phyloP scores from a whole-genome alignment of 2,329 filamentous ascomycete genomes.

The Pestalotiopsis sp. region DNA sequence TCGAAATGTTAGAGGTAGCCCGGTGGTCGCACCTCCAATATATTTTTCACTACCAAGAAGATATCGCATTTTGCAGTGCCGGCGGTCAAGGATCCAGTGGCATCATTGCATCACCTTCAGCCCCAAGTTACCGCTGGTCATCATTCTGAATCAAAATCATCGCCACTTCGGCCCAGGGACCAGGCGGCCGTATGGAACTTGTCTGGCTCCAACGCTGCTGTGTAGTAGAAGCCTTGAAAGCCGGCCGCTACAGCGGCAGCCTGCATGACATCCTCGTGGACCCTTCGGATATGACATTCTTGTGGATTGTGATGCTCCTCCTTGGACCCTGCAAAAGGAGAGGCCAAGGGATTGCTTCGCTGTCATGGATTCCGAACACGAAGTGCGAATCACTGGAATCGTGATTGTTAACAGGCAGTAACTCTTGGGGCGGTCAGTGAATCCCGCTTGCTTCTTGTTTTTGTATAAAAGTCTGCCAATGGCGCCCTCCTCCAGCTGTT shows the following conservation, averaged over 20 bases:
- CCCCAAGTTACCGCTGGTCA: neutral
- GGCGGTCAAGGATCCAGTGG: neutral
- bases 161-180: neutral
- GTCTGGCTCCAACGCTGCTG: neutral
- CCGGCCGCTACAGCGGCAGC: slow-evolving; percentile 12
- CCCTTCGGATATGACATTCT: neutral
- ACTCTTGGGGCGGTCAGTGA: neutral
- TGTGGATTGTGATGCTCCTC: neutral
- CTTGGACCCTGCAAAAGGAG: neutral
- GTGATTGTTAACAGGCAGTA: neutral
- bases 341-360: neutral
- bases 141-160: neutral
- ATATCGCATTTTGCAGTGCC: neutral
- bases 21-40: neutral
- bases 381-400: neutral
- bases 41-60: neutral
- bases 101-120: neutral
- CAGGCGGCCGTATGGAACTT: neutral
- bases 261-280: slow-evolving; percentile 12
- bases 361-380: neutral
- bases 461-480: neutral
- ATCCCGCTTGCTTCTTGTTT: neutral
- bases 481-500: neutral
- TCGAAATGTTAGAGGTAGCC: neutral
- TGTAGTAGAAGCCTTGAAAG: neutral